Base-by-base conservation (phyloP, 805 yeast genomes). In the Wickerhamiella nectarea region DNA sequence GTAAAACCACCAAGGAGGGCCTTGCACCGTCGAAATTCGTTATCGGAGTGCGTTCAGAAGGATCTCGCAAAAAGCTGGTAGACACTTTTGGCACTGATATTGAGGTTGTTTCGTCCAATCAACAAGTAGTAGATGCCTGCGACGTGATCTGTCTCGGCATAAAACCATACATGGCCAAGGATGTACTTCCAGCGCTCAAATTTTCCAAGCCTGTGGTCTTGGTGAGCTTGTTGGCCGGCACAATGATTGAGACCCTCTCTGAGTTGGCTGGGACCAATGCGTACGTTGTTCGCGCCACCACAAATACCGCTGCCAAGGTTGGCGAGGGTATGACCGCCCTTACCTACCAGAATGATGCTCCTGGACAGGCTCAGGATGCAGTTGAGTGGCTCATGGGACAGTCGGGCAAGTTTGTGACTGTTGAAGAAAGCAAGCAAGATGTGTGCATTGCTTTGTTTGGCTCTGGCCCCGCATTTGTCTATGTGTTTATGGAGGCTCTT, bases 391-490 rank as follows among this genome's bases (percentile, higher is more conserved):
- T 67, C 40, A 66, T 67, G 52, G 50, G 59, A 18, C 65, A 65
- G 50, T 62, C 66, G 24, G 71, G 71, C 24, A 54, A 62, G 45
- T 62, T 61, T 46, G 50, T 65, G 20, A 56, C 63, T 26, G 58
- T 67, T 25, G 70, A 64, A 15, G 99, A 91, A 63, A 80, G 80
- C 59, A 82, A 85, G 62, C 86, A 89, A 86, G 97, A 91, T 59
- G 95, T 89, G 3, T 94, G 95, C 34, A 89, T 97, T 7, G 81
- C 95, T 0, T 70, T 91, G 38, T 85, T 91, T 45, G 98, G 98
- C 1, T 84, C 95, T 1, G 98, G 95, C 1, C 96, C 97, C 1
- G 98, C 98, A 0, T 91, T 89, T 60, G 81, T 84, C 41, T 69
- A 87, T 54, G 66, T 86, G 53, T 78, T 89, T 76, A 70, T 89